Conservation (phyloP, 2,329 filamentous ascomycete species). For the Coniochaeta sp. region DNA sequence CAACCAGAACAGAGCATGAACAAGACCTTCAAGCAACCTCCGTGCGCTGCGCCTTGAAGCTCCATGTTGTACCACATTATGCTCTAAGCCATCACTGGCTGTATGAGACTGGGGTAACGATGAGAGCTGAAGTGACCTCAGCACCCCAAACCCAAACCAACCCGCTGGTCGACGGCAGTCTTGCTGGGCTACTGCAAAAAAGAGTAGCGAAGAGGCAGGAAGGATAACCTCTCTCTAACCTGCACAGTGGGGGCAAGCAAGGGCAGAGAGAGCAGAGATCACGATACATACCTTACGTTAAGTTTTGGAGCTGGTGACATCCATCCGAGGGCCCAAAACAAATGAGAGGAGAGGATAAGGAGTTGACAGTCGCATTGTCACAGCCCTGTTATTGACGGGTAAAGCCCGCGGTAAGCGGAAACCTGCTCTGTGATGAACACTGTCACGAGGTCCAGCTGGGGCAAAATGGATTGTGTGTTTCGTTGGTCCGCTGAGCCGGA, state of each 20-base stretch:
- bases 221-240: background rate
- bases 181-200: background rate
- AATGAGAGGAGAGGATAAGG: no score
- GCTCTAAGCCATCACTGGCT: background rate
- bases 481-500: background rate
- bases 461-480: background rate
- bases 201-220: background rate
- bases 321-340: background rate
- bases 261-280: background rate
- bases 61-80: background rate
- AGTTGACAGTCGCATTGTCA: background rate
- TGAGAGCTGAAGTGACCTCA: background rate
- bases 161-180: background rate
- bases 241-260: background rate
- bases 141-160: background rate
- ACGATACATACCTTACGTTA: no score
- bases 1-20: background rate
- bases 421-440: background rate
- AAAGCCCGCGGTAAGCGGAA: background rate
- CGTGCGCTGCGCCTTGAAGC: background rate
- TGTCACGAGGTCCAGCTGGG: conserved; percentile 2
- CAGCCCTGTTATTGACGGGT: background rate
- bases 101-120: background rate
- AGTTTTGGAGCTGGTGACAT: background rate
- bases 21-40: background rate